Conservation (phyloP, 768 basidiomycete genomes). For the Hypsizygus marmoreus region DNA sequence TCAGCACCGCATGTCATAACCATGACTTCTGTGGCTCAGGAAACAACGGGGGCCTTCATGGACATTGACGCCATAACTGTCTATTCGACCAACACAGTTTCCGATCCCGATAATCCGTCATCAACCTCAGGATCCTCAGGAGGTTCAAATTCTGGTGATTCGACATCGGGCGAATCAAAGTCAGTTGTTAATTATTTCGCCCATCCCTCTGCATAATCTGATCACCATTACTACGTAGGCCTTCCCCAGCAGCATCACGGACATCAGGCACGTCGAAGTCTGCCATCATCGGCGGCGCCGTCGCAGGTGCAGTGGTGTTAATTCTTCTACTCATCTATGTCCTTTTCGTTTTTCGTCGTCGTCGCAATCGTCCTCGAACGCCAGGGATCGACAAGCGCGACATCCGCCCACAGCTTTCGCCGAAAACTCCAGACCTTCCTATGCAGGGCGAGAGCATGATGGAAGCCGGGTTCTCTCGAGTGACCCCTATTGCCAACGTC, state of each 20-base stretch:
- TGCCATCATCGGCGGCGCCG: conserved; percentile 16
- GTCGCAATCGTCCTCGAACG: conserved; percentile 14
- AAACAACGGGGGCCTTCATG: conserved; percentile 38
- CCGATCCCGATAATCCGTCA: background rate
- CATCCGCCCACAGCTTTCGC: conserved; percentile 20
- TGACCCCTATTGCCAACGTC: conserved; percentile 21
- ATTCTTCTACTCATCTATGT: conserved; percentile 18
- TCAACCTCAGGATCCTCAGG: background rate
- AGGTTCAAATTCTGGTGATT: background rate
- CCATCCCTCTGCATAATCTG: background rate
- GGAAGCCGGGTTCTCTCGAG: conserved; percentile 25
- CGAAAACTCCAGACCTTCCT: conserved; percentile 33
- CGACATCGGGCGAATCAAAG: background rate
- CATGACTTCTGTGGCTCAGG: conserved; percentile 32
- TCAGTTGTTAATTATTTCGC: background rate
- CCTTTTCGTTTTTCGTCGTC: conserved; percentile 30
- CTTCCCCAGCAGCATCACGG: background rate
- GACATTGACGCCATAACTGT: conserved; percentile 46
- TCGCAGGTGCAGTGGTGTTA: conserved; percentile 29
- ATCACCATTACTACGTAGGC: too few relatives aligned
- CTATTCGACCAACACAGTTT: conserved; percentile 25
- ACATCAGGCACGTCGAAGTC: background rate
- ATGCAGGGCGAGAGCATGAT: conserved; percentile 32
- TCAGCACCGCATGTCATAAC: conserved; percentile 39
- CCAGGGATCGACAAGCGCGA: conserved; percentile 21